Evolutionary conservation across 768 basidiomycete genomes (phyloP).

Genomic region (Galerina marginata): DNA sequence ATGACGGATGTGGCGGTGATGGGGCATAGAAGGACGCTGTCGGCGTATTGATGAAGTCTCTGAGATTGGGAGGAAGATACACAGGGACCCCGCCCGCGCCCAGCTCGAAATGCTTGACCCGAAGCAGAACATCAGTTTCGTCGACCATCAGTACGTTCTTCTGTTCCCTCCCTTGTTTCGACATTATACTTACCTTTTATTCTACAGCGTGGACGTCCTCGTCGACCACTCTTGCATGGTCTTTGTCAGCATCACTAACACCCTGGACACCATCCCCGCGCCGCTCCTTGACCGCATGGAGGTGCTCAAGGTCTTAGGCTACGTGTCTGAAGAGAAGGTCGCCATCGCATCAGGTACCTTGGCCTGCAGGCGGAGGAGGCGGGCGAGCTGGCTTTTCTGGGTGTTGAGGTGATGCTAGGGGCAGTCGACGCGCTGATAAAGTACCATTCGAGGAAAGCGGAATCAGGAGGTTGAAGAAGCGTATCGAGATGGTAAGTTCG

Average conservation of each 20-base stretch:
- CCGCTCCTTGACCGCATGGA: constrained; percentile 96
- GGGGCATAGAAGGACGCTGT: constrained; percentile 96
- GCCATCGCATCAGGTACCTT: constrained; percentile 86
- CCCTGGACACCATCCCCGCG: constrained; percentile 91
- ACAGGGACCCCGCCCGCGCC: constrained; percentile 92
- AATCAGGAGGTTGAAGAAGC: constrained; percentile 96
- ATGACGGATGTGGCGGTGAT: constrained; percentile 98
- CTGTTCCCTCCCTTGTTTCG: neutral
- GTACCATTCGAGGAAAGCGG: constrained; percentile 98
- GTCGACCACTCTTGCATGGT: constrained; percentile 95
- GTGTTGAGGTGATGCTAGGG: constrained; percentile 76
- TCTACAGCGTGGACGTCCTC: constrained; percentile 87
- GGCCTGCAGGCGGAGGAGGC: constrained; percentile 93
- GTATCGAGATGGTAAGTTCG: constrained; percentile 87
- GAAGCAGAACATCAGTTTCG: constrained; percentile 92
- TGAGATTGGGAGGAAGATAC: constrained; percentile 90
- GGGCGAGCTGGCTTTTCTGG: constrained; percentile 82
- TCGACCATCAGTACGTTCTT: constrained; percentile 87
- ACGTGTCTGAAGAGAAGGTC: constrained; percentile 92
- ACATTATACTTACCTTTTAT: constrained; percentile 6
- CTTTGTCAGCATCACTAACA: constrained; percentile 97
- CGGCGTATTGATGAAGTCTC: constrained; percentile 92
- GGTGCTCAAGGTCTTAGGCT: constrained; percentile 92
- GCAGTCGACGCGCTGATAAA: constrained; percentile 91
- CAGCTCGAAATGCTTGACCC: constrained; percentile 93